Base-by-base conservation (phyloP, 2,329 filamentous ascomycete genomes). In the Aureobasidium subglaciale region DNA sequence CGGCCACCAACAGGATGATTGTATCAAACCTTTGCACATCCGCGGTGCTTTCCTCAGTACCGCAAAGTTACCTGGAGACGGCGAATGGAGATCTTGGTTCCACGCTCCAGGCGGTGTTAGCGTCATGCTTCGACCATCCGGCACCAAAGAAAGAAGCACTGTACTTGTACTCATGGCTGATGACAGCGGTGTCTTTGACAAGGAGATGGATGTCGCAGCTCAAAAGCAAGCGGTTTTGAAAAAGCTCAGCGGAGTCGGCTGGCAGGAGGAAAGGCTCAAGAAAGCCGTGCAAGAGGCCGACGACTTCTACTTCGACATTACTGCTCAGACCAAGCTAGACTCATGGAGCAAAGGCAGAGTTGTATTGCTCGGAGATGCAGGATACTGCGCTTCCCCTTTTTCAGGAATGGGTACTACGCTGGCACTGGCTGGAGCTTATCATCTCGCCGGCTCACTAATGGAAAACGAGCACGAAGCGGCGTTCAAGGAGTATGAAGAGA, bases 211-310 rank as follows among this genome's bases (percentile, higher is more conserved):
- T 8, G 45, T 62, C 18, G 59, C 61, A 16, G 59, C 45, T 1
- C 60, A 59, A 34, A 65, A 62, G 56, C 24, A 56, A 8, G 46
- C 64, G 8, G 45, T 68, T 50, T 52, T 59, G n/a, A 58, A 63
- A 16, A 53, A 62, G n/a, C 64, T 63, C 55, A 37, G 56, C 5
- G 61, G 61, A 30, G 59, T 59, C 3, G 62, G 62, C 4, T 68
- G 64, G 65, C 66, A 73, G 52, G 62, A 64, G 3, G 56, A 63
- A 0, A 64, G 72, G 4, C 63, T 77, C 5, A 59, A 73, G 29
- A 58, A 63, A 4, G 70, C 65, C 0, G 69, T 75, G 65, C 52
- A 65, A 24, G 40, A 56, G 10, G 59, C 61, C 2, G 57, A 63
- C 3, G 65, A 67, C 48, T 65, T 67, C 55, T 66, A 66, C 56